Evolutionary conservation across 2,329 filamentous ascomycete genomes (phyloP), one percentile per base, ranked within the genome.

Genomic region (Sporothrix phasma): DNA sequence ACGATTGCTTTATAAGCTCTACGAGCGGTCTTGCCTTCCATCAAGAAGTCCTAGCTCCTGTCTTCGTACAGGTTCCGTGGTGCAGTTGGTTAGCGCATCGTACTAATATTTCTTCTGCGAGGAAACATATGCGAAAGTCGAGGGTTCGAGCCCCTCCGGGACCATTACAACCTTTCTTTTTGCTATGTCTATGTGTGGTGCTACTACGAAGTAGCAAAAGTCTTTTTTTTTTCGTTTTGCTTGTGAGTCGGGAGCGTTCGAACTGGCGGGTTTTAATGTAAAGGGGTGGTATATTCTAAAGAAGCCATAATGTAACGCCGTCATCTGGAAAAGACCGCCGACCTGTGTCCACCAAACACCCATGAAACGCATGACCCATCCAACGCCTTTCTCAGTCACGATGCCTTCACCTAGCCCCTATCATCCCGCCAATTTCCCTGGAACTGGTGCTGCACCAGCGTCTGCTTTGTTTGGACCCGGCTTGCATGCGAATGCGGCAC

Each of bases 81-180:
- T 68, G 67, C 67, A 68, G 65, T 66, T 68, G 65, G 65, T 68
- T 68, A 68, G 67, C 67, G 67, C 67, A 68, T 68, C 67, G 67
- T 68, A 68, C 67, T 68, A 68, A 68, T 68, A 68, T 60, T 65
- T 66, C 53, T 53, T 5, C 47, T 4, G 8, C 22, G 43, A 51
- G 64, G 65, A 63, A 62, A n/a, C 54, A 34, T 46, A 68, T 68
- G 67, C 67, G 67, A 68, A 68, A 68, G 67, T 68, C 67, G 67
- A 68, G 67, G 65, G 67, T 68, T 68, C 67, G 67, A 68, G 67
- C 67, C 67, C 65, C 67, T 68, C 67, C 67, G 67, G 65, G 67
- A 68, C 65, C 67, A 68, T 41, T 39, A 47, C 6, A n/a, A 31
- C 24, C 10, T 64, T 13, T 47, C 19, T 58, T 63, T 43, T 62